Percentiles rank a stretch among this genome's conserved stretches.
Evolutionary conservation across 2,329 filamentous ascomycete genomes (phyloP).

Genomic region (Geosmithia putterillii): DNA sequence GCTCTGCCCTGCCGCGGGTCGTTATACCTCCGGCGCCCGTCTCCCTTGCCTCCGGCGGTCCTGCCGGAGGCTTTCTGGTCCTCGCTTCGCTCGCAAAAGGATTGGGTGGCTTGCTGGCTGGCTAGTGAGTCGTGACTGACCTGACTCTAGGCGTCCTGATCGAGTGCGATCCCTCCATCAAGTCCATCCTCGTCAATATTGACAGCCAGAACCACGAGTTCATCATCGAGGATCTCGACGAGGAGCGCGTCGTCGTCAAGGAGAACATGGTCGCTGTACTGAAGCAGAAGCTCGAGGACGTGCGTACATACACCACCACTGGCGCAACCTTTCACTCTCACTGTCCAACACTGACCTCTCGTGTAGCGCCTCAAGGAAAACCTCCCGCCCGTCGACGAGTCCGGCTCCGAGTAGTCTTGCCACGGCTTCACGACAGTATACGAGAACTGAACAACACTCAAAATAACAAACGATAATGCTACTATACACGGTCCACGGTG

Average conservation of each 20-base stretch:
- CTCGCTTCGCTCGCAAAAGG: background rate
- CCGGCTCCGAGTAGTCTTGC: slow-evolving; percentile 32
- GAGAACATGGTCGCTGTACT: slow-evolving; percentile 57
- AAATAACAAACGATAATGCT: background rate
- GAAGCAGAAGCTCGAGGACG: slow-evolving; percentile 57
- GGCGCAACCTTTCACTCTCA: background rate
- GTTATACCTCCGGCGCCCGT: too few relatives aligned
- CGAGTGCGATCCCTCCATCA: slow-evolving; percentile 78
- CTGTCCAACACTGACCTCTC: background rate
- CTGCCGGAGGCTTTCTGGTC: background rate
- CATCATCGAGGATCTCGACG: slow-evolving; percentile 71
- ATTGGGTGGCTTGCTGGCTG: too few relatives aligned
- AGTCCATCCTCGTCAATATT: slow-evolving; percentile 71
- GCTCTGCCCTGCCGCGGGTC: too few relatives aligned
- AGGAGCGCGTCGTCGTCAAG: slow-evolving; percentile 63
- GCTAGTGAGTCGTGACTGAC: too few relatives aligned
- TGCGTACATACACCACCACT: slow-evolving; percentile 28
- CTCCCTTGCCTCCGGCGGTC: too few relatives aligned
- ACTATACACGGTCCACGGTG: background rate
- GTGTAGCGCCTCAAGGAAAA: slow-evolving; percentile 37
- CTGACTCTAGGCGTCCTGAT: slow-evolving; percentile 51
- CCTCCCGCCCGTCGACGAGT: slow-evolving; percentile 36
- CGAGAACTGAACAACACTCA: background rate
- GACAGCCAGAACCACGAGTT: slow-evolving; percentile 58
- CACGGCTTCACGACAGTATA: too few relatives aligned